Percentiles rank a stretch among this genome's conserved stretches.
Evolutionary conservation across 2,329 filamentous ascomycete genomes (phyloP).

Genomic region (Sporothrix dimorphospora): DNA sequence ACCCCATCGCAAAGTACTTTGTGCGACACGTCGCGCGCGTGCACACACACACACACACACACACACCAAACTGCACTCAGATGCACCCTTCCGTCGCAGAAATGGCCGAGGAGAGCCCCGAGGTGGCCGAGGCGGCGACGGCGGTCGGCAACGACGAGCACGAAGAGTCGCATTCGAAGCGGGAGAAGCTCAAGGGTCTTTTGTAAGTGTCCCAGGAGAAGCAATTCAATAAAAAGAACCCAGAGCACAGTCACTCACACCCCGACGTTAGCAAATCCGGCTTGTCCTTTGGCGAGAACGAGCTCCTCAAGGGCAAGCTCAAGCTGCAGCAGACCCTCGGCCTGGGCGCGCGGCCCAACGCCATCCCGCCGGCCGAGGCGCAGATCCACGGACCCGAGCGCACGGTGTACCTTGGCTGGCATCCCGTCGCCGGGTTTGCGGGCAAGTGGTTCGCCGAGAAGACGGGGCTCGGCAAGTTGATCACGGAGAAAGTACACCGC

Average conservation of each 20-base stretch:
- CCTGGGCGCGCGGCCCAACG: conserved; percentile 50
- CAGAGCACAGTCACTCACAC: not conserved
- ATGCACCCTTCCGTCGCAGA: not conserved
- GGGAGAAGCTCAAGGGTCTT: conserved; percentile 32
- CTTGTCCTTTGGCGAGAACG: conserved; percentile 34
- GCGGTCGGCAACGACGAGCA: conserved; percentile 22
- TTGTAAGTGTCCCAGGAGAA: conserved; percentile 24
- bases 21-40: conserved; percentile 9
- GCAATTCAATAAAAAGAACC: not conserved
- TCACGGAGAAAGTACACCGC: conserved; percentile 56
- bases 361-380: conserved; percentile 47
- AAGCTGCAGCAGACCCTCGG: conserved; percentile 49
- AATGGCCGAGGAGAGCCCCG: conserved; percentile 26
- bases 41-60: not conserved
- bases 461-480: conserved; percentile 58
- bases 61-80: not conserved
- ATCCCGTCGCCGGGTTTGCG: conserved; percentile 58
- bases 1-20: not conserved
- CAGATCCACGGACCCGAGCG: conserved; percentile 44
- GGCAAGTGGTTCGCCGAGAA: conserved; percentile 63
- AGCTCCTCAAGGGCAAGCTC: conserved; percentile 46
- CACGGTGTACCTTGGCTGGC: conserved; percentile 60
- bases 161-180: conserved; percentile 29
- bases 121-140: conserved; percentile 29
- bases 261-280: conserved; percentile 9